A percentile compares a stretch with the other conserved stretches of the same genome.
These are phyloP conservation scores for Mycena latifolia DNA, from an alignment of 768 basidiomycete genomes.

Conservation along the genomic window DNA sequence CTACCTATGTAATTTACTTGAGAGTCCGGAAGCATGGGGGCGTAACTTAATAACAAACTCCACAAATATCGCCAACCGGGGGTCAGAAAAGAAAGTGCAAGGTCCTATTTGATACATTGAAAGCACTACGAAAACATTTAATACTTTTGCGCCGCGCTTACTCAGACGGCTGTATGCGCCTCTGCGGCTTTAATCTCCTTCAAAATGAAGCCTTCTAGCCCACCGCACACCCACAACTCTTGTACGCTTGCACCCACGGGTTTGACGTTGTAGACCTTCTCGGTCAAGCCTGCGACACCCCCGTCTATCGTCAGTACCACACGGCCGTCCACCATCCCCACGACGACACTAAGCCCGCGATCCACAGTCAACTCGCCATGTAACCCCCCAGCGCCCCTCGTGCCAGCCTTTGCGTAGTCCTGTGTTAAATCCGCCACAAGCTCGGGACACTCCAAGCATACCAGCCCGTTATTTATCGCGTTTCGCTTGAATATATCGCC, in stretches of 20 bases:
- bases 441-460: constrained; percentile 94
- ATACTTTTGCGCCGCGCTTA: constrained; percentile 26
- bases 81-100: background rate
- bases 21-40: background rate
- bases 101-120: constrained; percentile 29
- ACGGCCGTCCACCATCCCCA: constrained; percentile 79
- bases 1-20: background rate
- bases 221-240: constrained; percentile 97
- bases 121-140: constrained; percentile 31
- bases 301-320: constrained; percentile 63
- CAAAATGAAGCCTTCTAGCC: constrained; percentile 92
- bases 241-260: constrained; percentile 95
- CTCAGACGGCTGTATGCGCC: constrained; percentile 21
- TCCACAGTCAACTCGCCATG: constrained; percentile 90
- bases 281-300: constrained; percentile 12
- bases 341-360: constrained; percentile 70
- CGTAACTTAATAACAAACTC: too few species aligned
- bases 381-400: constrained; percentile 82
- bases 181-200: constrained; percentile 69
- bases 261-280: constrained; percentile 73
- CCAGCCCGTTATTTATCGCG: constrained; percentile 97
- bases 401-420: constrained; percentile 78
- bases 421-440: constrained; percentile 88
- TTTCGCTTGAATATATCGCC: constrained; percentile 99
- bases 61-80: too few species aligned